phyloP scores from a whole-genome alignment of 371 early-diverging fungal genomes.

The Amoeboaphelidium protococcarum region DNA sequence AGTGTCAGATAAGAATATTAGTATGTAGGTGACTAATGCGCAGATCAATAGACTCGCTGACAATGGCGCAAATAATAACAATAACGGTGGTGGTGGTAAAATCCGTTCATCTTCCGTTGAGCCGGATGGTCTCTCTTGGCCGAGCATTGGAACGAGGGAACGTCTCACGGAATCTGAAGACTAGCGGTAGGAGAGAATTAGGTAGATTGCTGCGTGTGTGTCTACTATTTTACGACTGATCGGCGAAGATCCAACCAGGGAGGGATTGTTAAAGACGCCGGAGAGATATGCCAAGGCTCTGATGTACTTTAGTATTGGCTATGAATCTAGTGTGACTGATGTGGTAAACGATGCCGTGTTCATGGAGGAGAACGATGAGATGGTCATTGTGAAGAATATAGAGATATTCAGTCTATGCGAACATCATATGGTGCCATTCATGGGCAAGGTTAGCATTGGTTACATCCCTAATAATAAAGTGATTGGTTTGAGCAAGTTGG shows the following conservation, averaged over 20 bases:
- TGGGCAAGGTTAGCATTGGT: constrained; percentile 78
- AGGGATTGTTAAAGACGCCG: constrained; percentile 84
- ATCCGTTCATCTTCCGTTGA: no score
- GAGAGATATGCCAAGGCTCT: constrained; percentile 89
- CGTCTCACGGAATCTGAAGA: no score
- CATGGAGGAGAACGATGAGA: constrained; percentile 92
- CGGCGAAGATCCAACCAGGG: constrained; percentile 83
- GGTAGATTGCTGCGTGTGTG: no score
- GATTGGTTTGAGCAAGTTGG: constrained; percentile 83
- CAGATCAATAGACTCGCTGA: no score
- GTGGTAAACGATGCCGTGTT: constrained; percentile 58
- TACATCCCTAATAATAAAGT: constrained; percentile 88
- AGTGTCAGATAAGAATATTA: no score
- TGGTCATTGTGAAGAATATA: constrained; percentile 29
- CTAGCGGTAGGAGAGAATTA: no score
- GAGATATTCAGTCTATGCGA: constrained; percentile 78
- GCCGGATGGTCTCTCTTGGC: no score
- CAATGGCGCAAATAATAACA: no score
- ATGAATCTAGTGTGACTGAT: constrained; percentile 49
- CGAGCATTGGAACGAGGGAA: no score
- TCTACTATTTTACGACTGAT: no score
- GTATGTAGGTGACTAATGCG: no score
- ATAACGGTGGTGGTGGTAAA: no score
- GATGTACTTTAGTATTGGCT: constrained; percentile 87
- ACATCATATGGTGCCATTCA: constrained; percentile 94